These are phyloP conservation scores for Citrus hindsii DNA, from an alignment of 345 rosid genomes.

Conservation along the genomic window DNA sequence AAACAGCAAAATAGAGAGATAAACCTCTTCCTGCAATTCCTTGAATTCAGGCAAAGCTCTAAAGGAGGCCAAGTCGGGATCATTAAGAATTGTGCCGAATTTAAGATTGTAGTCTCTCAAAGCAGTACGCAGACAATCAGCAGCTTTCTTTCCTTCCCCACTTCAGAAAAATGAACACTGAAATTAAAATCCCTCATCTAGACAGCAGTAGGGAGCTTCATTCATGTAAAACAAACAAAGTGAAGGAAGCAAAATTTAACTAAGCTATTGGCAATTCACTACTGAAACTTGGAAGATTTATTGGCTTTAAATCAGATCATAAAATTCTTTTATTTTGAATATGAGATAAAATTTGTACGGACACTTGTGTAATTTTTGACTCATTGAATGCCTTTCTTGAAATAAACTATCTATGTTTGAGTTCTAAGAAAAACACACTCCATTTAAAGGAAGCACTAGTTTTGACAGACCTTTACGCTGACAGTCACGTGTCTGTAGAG, in stretches of 20 bases:
- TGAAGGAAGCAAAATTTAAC: not conserved
- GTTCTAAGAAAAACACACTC: not conserved
- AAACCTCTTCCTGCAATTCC: conserved; percentile 94
- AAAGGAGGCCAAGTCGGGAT: conserved; percentile 93
- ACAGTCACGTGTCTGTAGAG: not conserved
- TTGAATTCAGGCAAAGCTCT: conserved; percentile 91
- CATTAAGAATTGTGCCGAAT: conserved; percentile 86
- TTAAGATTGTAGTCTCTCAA: conserved; percentile 86
- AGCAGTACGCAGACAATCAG: conserved; percentile 77
- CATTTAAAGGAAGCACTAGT: not conserved
- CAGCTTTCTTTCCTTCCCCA: conserved; percentile 83
- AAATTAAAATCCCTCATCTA: not conserved
- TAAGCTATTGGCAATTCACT: not conserved
- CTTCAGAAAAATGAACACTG: conserved; percentile 39
- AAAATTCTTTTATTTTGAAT: too few relatives aligned
- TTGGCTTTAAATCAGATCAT: not conserved
- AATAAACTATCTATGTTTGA: not conserved
- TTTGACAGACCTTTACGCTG: not conserved
- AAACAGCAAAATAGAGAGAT: conserved; percentile 4
- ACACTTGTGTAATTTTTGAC: not conserved
- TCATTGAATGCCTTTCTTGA: not conserved
- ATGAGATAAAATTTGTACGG: not conserved
- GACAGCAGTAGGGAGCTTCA: not conserved
- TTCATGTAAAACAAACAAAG: not conserved
- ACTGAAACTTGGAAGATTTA: not conserved